Percentiles rank a stretch among this genome's conserved stretches.
Conservation (phyloP, 1,139 yeast species). For the Zhuliangozyma parablackwelliae region DNA sequence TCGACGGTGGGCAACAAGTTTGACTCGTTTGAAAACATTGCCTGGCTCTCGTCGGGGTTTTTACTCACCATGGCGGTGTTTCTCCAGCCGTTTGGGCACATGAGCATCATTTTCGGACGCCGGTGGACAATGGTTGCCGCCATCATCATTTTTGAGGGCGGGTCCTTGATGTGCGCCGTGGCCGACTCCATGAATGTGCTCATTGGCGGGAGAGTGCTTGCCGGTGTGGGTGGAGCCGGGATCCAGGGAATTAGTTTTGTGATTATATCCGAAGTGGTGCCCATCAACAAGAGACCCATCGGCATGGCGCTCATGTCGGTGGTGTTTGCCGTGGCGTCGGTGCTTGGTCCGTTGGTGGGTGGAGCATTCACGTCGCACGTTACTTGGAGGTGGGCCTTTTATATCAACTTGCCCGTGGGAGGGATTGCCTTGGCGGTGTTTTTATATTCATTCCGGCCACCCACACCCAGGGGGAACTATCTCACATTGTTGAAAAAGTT, state of each 20-base stretch:
- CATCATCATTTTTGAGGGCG: constrained; percentile 31
- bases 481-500: constrained; percentile 34
- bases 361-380: constrained; percentile 44
- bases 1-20: constrained; percentile 36
- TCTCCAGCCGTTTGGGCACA: constrained; percentile 36
- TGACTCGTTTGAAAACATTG: constrained; percentile 46
- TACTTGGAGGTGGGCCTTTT: constrained; percentile 76
- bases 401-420: constrained; percentile 45
- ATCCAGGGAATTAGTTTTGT: constrained; percentile 24
- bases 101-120: constrained; percentile 45
- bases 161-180: constrained; percentile 37
- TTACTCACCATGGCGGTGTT: constrained; percentile 39
- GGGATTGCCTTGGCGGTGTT: constrained; percentile 27
- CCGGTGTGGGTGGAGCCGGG: constrained; percentile 34
- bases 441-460: constrained; percentile 28
- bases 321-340: constrained; percentile 39
- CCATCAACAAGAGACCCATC: constrained; percentile 25
- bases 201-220: constrained; percentile 36
- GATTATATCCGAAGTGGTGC: constrained; percentile 25
- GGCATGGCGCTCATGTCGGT: constrained; percentile 41
- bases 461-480: constrained; percentile 20
- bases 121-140: constrained; percentile 34
- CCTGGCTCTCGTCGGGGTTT: constrained; percentile 62
- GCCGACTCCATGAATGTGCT: constrained; percentile 29
- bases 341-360: constrained; percentile 54